phyloP scores from a whole-genome alignment of 805 yeast species.

The Saccharomyces jurei region DNA sequence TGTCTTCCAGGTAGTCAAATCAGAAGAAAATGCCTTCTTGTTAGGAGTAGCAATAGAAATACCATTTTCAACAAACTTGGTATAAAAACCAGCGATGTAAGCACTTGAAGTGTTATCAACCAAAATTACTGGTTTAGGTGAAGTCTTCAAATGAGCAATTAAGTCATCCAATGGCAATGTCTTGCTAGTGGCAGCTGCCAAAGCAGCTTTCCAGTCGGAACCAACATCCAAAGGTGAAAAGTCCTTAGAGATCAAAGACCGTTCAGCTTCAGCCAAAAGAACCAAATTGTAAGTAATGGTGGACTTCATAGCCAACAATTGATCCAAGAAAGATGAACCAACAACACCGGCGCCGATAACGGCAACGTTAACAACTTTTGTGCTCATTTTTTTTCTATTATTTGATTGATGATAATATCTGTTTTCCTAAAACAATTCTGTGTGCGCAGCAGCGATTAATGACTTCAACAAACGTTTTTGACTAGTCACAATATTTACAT shows the following conservation, averaged over 20 bases:
- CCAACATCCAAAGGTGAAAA: constrained; percentile 56
- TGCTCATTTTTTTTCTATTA: constrained; percentile 31
- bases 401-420: background rate
- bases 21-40: constrained; percentile 91
- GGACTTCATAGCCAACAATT: constrained; percentile 56
- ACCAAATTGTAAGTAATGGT: constrained; percentile 67
- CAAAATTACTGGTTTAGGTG: constrained; percentile 69
- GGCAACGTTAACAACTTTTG: constrained; percentile 55
- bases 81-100: constrained; percentile 67
- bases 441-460: background rate
- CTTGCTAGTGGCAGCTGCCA: constrained; percentile 37
- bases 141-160: constrained; percentile 51
- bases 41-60: constrained; percentile 96
- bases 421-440: background rate
- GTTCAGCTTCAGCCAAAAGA: constrained; percentile 65
- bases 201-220: constrained; percentile 47
- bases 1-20: constrained; percentile 63
- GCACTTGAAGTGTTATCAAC: constrained; percentile 93
- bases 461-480: background rate
- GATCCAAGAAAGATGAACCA: constrained; percentile 84
- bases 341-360: constrained; percentile 89
- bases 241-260: constrained; percentile 59
- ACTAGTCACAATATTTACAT: background rate
- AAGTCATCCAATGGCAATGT: constrained; percentile 51
- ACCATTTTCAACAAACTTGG: constrained; percentile 63